Base-by-base conservation (phyloP, 148 eudicot genomes). In the Silene latifolia region DNA sequence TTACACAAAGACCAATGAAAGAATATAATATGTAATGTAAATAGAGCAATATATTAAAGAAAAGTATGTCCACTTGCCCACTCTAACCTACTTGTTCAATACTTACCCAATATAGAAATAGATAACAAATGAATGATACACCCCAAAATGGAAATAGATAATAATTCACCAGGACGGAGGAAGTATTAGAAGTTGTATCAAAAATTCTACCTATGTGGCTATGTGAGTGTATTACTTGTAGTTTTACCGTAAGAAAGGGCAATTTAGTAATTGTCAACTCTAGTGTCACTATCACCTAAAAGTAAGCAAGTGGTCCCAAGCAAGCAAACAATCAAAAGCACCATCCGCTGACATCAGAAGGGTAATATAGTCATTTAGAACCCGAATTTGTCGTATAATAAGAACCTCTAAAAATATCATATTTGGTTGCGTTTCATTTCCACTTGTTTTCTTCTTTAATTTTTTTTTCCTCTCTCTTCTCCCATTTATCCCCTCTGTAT, bases 261-360 rank as follows among this genome's bases (percentile, higher is more conserved):
- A 80, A 4, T 39, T 17, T 0, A 19, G 79, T 57, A 24, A 42
- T 54, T 71, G 12, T 2, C 4, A 7, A 24, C 0, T 1, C 0
- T 13, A 60, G 21, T 46, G 76, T 83, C 81, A 35, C 48, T 35
- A 39, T 80, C 79, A 35, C 63, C 48, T 48, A 83, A 83, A 83
- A 83, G 86, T 65, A 74, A 46, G 70, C 76, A 66, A 66, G 23
- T 83, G 73, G 83, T 77, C 83, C 66, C n/a, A 74, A 77, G 54
- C 69, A 80, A 12, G 62, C 69, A 80, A 12, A 76, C 81, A 83
- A 83, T 83, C 69, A 79, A 66, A 63, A 27, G 57, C 25, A 51
- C 23, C 72, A 56, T 23, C 61, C 25, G 77, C 77, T 65, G 47
- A 48, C 75, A 70, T 65, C 54, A 73, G 27, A 70, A 54, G 86